Conservation (phyloP, 1,284 basidiomycete genomes). For the Fomitopsis pinicola region DNA sequence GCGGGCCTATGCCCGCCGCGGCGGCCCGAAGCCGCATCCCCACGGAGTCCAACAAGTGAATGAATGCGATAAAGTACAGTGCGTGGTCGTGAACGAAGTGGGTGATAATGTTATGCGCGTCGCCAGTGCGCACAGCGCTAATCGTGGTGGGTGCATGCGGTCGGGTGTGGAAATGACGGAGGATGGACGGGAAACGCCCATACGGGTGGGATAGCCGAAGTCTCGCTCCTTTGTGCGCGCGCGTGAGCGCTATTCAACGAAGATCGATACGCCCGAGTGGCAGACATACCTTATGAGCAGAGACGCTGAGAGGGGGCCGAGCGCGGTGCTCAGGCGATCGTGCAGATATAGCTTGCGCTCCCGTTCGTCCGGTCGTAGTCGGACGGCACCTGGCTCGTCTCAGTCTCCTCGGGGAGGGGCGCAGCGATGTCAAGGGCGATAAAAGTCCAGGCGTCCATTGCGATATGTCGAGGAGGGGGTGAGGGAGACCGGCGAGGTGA, state of each 20-base stretch:
- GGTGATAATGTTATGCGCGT: background rate
- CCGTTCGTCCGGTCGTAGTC: constrained; percentile 1
- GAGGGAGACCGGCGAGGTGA: background rate
- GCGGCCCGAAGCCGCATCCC: background rate
- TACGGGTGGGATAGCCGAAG: background rate
- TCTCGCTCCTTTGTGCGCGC: background rate
- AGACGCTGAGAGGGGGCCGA: background rate
- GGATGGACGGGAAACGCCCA: background rate
- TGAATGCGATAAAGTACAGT: constrained; percentile 1
- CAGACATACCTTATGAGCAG: background rate
- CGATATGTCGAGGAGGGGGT: background rate
- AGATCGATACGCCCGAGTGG: background rate
- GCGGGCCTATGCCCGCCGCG: background rate
- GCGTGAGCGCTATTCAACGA: background rate
- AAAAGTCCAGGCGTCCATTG: background rate
- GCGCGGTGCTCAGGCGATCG: background rate
- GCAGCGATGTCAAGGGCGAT: background rate
- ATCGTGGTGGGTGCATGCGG: background rate
- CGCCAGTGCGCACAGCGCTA: constrained; percentile 1
- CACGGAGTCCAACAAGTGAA: background rate
- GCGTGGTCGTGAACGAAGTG: constrained; percentile 1
- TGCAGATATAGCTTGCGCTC: background rate
- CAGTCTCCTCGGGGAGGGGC: background rate
- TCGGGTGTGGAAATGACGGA: background rate
- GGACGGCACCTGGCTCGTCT: constrained; percentile 1